Base-by-base conservation (phyloP, 75 land plant species). In the Pinus taeda region DNA sequence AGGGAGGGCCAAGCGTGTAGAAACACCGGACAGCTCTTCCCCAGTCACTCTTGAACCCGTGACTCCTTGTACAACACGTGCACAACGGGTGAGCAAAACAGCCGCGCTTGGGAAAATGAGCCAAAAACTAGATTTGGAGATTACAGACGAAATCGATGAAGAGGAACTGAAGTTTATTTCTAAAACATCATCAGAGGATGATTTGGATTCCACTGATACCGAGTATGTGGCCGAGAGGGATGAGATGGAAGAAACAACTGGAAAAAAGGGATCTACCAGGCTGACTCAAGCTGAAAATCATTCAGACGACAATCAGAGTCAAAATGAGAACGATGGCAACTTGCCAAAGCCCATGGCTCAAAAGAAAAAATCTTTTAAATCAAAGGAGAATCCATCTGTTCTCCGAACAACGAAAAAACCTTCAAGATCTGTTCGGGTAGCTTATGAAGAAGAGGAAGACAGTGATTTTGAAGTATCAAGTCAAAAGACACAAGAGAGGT, bases 11-110 rank as follows among this genome's bases (percentile, higher is more conserved):
- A 82, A 59, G 37, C 78, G 36, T 57, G 75, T 83, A 75, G 83
- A 71, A 59, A 77, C 81, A 53, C 79, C 84, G 26, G 85, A 85
- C 45, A 67, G 59, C 42, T 22, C 71, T 33, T 71, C 85, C n/a
- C 70, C 81, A 6, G 76, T 78, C 22, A 76, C 79, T 29, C 42
- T 66, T 49, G 81, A 75, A 18, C 81, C 83, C 20, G 59, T 69
- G 20, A 73, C 79, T 73, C 75, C 81, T 72, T 74, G 76, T 21
- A 64, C 78, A 42, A 64, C 74, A 0, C 90, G 91, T n/a, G 84
- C 93, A 37, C 85, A 90, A 64, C 90, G 98, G 59, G 86, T 89
- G 24, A 93, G 98, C 83, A 95, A 95, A 76, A 84, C 93, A 22
- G 97, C 81, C 26, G 98, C 97, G 76, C 59, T 93, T 73, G 83